phyloP scores from a whole-genome alignment of 116 monocot genomes.

The Zostera marina region DNA sequence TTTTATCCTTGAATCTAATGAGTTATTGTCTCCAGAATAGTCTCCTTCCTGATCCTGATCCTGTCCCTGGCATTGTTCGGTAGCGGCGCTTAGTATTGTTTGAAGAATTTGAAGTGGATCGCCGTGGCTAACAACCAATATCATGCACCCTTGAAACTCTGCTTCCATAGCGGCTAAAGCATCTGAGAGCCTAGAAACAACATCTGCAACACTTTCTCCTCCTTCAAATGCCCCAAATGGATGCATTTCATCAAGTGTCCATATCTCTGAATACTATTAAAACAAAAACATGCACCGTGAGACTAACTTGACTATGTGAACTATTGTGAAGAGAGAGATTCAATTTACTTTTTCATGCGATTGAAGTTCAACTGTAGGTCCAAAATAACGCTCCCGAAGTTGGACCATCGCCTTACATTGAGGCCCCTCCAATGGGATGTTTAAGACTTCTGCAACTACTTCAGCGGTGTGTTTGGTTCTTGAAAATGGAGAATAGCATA shows the following conservation, averaged over 20 bases:
- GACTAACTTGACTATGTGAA: too few species aligned
- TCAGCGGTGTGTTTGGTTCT: conserved; percentile 71
- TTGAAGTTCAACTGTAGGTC: conserved; percentile 59
- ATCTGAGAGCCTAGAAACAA: conserved; percentile 49
- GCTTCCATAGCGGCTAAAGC: conserved; percentile 38
- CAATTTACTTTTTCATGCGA: conserved; percentile 82
- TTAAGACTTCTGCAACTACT: conserved; percentile 50
- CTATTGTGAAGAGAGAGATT: too few species aligned
- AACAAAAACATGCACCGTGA: neutral
- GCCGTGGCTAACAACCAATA: conserved; percentile 71
- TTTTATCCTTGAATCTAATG: neutral
- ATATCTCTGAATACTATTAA: conserved; percentile 65
- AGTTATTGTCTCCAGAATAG: neutral
- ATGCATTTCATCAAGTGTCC: conserved; percentile 67
- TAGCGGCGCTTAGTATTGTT: conserved; percentile 30
- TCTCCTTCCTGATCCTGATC: too few species aligned
- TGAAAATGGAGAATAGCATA: conserved; percentile 79
- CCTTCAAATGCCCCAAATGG: conserved; percentile 65
- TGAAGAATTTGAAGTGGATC: conserved; percentile 89
- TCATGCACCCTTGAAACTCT: conserved; percentile 41
- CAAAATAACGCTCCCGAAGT: conserved; percentile 76
- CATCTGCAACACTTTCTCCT: conserved; percentile 79
- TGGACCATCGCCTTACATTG: conserved; percentile 57
- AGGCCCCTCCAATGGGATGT: conserved; percentile 43
- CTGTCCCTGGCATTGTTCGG: conserved; percentile 16